Conservation (phyloP, 768 basidiomycete genomes). For the Panellus pusillus region DNA sequence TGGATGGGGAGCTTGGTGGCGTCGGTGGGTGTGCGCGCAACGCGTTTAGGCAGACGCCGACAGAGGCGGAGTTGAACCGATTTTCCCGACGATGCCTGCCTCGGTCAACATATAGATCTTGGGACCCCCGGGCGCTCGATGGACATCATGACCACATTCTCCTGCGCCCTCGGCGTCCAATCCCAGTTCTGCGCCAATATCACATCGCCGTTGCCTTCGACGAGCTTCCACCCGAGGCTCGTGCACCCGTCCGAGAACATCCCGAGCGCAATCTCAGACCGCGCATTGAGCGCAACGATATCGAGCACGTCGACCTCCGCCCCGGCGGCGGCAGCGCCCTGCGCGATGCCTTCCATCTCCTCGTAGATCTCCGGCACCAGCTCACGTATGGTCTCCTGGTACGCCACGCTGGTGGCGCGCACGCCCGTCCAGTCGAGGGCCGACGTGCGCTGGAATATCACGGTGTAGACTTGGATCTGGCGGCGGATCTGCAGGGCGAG, state of each 20-base stretch:
- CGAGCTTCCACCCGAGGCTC: conserved; percentile 28
- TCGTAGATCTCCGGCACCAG: conserved; percentile 30
- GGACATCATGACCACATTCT: conserved; percentile 33
- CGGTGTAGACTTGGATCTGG: conserved; percentile 32
- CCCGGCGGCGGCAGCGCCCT: conserved; percentile 22
- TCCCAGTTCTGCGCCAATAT: conserved; percentile 40
- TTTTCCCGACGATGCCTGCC: conserved; percentile 39
- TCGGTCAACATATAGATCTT: conserved; percentile 38
- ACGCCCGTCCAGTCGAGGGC: conserved; percentile 35
- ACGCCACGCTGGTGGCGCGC: conserved; percentile 26
- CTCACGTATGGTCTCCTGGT: conserved; percentile 22
- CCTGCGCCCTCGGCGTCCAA: conserved; percentile 31
- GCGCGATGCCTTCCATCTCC: conserved; percentile 36
- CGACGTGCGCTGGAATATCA: conserved; percentile 30
- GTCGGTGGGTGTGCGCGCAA: conserved; percentile 32
- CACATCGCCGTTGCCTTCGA: conserved; percentile 9
- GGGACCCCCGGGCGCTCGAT: conserved; percentile 29
- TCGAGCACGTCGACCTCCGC: conserved; percentile 27
- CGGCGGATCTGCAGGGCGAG: conserved; percentile 30
- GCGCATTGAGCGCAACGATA: conserved; percentile 36
- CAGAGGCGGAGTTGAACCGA: conserved; percentile 35
- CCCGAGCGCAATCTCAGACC: conserved; percentile 38
- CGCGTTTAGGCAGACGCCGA: conserved; percentile 38
- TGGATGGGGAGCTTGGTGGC: conserved; percentile 33
- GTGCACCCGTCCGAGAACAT: conserved; percentile 39